These are phyloP conservation scores for Endoconidiophora polonica DNA, from an alignment of 2,329 filamentous ascomycete species.

Conservation along the genomic window DNA sequence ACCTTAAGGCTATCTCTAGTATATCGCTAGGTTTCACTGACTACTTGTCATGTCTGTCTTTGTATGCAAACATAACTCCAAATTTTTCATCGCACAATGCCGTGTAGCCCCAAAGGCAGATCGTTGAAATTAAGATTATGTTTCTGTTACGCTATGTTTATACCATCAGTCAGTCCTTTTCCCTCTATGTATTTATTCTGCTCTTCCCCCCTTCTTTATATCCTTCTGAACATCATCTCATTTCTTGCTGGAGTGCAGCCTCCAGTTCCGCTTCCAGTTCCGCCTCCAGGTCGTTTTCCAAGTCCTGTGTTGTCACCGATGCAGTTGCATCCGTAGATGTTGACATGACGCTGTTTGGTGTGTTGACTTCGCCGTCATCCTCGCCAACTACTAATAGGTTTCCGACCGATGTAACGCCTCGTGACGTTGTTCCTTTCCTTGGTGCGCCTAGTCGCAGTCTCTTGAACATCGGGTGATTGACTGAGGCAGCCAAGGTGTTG, in stretches of 20 bases:
- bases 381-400: constrained; percentile 25
- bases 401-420: constrained; percentile 18
- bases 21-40: no score
- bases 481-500: constrained; percentile 27
- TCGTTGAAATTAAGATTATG: no score
- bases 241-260: constrained; percentile 15
- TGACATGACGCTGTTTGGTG: constrained; percentile 25
- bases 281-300: constrained; percentile 40
- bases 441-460: constrained; percentile 17
- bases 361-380: constrained; percentile 20
- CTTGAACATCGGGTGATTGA: constrained; percentile 13
- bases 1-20: no score
- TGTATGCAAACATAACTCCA: no score
- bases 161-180: neutral
- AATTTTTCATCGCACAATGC: no score
- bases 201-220: neutral
- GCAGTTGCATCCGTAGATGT: constrained; percentile 25
- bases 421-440: constrained; percentile 24
- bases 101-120: no score
- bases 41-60: no score
- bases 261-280: constrained; percentile 47
- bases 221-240: neutral
- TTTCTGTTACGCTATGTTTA: no score
- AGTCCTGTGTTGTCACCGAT: constrained; percentile 18
- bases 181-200: neutral